phyloP scores from a whole-genome alignment of 176 grass and related monocot species.

The Aegilops tauschii region DNA sequence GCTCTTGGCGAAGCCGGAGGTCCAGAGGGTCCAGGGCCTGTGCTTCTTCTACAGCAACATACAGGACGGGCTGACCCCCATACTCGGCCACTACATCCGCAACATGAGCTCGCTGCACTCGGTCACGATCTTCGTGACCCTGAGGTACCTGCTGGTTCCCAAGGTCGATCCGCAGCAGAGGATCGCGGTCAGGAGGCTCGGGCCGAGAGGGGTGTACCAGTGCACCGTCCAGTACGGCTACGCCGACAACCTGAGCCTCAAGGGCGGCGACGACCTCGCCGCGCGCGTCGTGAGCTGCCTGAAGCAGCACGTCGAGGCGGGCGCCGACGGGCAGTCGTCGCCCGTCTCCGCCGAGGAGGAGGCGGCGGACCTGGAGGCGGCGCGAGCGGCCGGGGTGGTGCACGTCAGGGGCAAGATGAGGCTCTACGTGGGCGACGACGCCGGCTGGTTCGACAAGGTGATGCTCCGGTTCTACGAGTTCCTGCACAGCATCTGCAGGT shows the following conservation, averaged over 20 bases:
- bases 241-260: slow-evolving; percentile 45
- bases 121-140: slow-evolving; percentile 58
- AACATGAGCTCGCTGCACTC: slow-evolving; percentile 70
- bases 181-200: slow-evolving; percentile 51
- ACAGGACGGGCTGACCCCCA: slow-evolving; percentile 58
- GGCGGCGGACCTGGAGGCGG: slow-evolving; percentile 46
- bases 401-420: slow-evolving; percentile 77
- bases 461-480: slow-evolving; percentile 79
- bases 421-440: slow-evolving; percentile 59
- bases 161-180: slow-evolving; percentile 57
- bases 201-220: slow-evolving; percentile 57
- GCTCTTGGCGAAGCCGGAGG: slow-evolving; percentile 58
- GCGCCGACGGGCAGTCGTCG: neutral
- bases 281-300: slow-evolving; percentile 40
- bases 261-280: slow-evolving; percentile 37
- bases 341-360: slow-evolving; percentile 8
- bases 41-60: slow-evolving; percentile 96
- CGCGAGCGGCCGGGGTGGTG: slow-evolving; percentile 39
- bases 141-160: slow-evolving; percentile 63
- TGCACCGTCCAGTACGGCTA: slow-evolving; percentile 73
- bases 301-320: slow-evolving; percentile 25
- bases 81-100: slow-evolving; percentile 70
- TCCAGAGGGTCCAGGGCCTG: slow-evolving; percentile 59
- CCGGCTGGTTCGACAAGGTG: slow-evolving; percentile 52
- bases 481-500: slow-evolving; percentile 67